Percentiles rank a stretch among this genome's conserved stretches.
Conservation (phyloP, 768 basidiomycete genomes). For the Trichaptum fuscoviolaceum region DNA sequence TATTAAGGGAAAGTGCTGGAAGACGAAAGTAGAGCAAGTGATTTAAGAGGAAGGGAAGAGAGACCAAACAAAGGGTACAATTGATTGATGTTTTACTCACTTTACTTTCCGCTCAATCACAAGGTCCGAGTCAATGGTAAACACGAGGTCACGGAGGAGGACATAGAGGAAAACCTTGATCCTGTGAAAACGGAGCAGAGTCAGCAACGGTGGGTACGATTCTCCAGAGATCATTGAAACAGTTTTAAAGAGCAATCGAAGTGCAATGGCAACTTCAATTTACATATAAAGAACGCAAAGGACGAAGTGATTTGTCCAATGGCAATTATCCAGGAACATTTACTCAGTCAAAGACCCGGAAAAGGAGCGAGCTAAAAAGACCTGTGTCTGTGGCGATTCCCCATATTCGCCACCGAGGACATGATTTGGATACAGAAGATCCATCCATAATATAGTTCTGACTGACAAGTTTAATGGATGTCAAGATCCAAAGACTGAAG, state of each 20-base stretch:
- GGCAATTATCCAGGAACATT: no score
- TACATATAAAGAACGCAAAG: background rate
- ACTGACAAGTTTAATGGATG: no score
- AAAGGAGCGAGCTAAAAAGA: background rate
- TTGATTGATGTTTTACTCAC: constrained; percentile 32
- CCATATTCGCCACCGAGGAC: background rate
- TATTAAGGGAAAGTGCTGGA: background rate
- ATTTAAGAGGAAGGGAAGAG: background rate
- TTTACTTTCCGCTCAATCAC: constrained; percentile 61
- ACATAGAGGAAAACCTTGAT: constrained; percentile 61
- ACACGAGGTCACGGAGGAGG: constrained; percentile 51
- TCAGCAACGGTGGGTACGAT: background rate
- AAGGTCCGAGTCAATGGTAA: constrained; percentile 43
- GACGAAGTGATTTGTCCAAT: no score
- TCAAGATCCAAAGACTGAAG: no score
- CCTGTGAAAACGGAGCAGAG: constrained; percentile 25
- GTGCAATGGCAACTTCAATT: background rate
- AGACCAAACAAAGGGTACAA: background rate
- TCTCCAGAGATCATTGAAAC: background rate
- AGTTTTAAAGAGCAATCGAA: background rate
- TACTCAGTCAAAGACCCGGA: no score
- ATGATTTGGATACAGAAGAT: background rate
- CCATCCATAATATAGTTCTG: background rate
- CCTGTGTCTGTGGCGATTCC: background rate
- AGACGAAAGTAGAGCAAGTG: background rate